Evolutionary conservation across 1,284 basidiomycete species (phyloP), one percentile per base, ranked within the genome.

Genomic region (Irpex lacteus): DNA sequence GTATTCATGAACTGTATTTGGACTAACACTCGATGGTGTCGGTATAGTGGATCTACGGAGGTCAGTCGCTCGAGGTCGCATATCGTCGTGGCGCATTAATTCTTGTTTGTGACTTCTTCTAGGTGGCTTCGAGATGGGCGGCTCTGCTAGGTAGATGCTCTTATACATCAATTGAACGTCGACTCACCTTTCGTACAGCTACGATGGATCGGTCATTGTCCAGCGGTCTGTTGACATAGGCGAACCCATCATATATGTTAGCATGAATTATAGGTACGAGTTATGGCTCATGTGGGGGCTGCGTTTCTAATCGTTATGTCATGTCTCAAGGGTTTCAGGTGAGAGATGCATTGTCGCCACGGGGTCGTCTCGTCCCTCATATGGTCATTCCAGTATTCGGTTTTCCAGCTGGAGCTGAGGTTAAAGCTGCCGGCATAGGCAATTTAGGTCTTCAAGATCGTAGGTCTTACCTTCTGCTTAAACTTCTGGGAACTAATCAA

Each of bases 31-130:
- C 6, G 32, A 34, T 34, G 32, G 32, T 34, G 32, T 44, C 19
- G 3, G 50, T 18, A 11, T 60, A 85, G 81, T 83, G 82, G 81
- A 80, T 85, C 57, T 82, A 76, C 65, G 85, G 83, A 68, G 83
- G 76, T 83, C 70, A 62, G 73, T 47, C 21, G 44, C 9, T 53
- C 4, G 15, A 53, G 11, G 19, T 19, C 9, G 9, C 50, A 49
- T 18, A 18, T 9, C 26, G 50, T 53, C 15, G 50, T 18, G 5
- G 5, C 19, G 8, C 50, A 53, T 19, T 19, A 19, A 19, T 34
- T 26, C 26, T 34, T 34, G 2, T 34, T 34, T 34, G 19, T 15
- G 19, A n/a, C 32, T 8, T 54, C 47, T 32, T 69, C 67, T 53
- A 53, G 50, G 50, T 19, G 50, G 50, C 21, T 53, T 53, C 50